These are phyloP conservation scores for Hortaea sp. DNA, from an alignment of 2,329 filamentous ascomycete genomes.

Conservation along the genomic window DNA sequence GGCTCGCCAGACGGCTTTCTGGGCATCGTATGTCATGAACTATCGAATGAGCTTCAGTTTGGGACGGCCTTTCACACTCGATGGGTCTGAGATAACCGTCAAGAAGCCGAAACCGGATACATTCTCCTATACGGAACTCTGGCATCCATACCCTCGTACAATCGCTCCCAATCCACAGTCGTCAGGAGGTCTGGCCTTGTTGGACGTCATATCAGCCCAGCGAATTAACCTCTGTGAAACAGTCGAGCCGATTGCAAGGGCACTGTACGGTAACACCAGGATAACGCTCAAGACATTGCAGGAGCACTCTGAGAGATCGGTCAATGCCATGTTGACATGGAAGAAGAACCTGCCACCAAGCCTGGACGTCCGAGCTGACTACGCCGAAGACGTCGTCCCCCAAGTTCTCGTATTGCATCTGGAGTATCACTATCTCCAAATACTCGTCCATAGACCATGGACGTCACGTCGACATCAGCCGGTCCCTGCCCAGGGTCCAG, in stretches of 20 bases:
- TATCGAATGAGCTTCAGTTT: constrained; percentile 35
- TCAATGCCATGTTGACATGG: constrained; percentile 28
- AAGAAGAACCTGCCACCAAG: constrained; percentile 30
- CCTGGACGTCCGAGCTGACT: constrained; percentile 24
- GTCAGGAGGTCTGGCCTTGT: constrained; percentile 2
- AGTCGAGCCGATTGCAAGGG: constrained; percentile 33
- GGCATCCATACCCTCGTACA: background rate
- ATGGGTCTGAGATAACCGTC: constrained; percentile 31
- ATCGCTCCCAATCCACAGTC: background rate
- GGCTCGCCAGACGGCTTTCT: constrained; percentile 32
- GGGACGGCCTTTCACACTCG: constrained; percentile 33
- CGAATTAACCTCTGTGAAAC: constrained; percentile 34
- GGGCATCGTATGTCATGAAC: constrained; percentile 35
- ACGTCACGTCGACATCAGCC: constrained; percentile 34
- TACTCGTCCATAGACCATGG: constrained; percentile 36
- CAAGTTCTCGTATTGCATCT: constrained; percentile 18
- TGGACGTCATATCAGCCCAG: constrained; percentile 9
- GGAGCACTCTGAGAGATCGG: constrained; percentile 27
- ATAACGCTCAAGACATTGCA: constrained; percentile 27
- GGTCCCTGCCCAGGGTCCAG: constrained; percentile 32
- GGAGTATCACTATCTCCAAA: constrained; percentile 36
- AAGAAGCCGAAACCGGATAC: constrained; percentile 25
- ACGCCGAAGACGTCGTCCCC: background rate
- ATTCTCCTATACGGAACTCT: background rate
- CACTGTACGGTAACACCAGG: constrained; percentile 21